A percentile compares a stretch with the other conserved stretches of the same genome.
phyloP scores from a whole-genome alignment of 495 filamentous ascomycete species.

The Stereocaulon alpinum region DNA sequence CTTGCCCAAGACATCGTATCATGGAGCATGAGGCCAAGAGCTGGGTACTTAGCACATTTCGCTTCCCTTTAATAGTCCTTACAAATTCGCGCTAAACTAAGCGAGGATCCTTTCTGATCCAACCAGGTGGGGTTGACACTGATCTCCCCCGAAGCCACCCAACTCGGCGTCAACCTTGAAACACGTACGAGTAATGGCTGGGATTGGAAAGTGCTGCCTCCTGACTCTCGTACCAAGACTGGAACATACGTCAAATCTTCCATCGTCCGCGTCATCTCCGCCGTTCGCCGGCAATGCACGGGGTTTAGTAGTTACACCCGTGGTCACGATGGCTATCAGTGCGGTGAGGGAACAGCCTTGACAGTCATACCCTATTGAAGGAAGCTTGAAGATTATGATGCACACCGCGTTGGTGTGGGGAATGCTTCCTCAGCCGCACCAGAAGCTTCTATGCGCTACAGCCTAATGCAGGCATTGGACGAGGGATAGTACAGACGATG shows the following conservation, averaged over 20 bases:
- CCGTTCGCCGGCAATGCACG: conserved; percentile 8
- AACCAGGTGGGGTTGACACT: neutral
- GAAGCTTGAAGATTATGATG: conserved; percentile 9
- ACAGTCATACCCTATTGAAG: neutral
- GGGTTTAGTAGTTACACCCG: neutral
- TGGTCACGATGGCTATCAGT: neutral
- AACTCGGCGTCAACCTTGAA: conserved; percentile 3
- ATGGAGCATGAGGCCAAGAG: neutral
- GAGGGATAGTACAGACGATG: neutral
- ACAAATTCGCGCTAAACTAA: neutral
- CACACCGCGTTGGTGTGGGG: conserved; percentile 4
- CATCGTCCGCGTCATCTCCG: conserved; percentile 14
- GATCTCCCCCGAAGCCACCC: conserved; percentile 6
- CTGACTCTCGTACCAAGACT: neutral
- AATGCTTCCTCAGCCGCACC: conserved; percentile 4
- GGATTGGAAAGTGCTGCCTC: conserved; percentile 8
- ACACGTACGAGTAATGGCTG: neutral
- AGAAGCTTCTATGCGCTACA: conserved; percentile 3
- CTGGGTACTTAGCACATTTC: neutral
- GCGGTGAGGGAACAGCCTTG: neutral
- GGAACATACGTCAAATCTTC: conserved; percentile 1
- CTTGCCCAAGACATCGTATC: neutral
- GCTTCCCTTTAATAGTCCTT: conserved; percentile 4
- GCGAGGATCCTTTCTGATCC: neutral
- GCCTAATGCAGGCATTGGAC: neutral